Conservation (phyloP, 2,329 filamentous ascomycete species). For the Ceratocystiopsis sp. region DNA sequence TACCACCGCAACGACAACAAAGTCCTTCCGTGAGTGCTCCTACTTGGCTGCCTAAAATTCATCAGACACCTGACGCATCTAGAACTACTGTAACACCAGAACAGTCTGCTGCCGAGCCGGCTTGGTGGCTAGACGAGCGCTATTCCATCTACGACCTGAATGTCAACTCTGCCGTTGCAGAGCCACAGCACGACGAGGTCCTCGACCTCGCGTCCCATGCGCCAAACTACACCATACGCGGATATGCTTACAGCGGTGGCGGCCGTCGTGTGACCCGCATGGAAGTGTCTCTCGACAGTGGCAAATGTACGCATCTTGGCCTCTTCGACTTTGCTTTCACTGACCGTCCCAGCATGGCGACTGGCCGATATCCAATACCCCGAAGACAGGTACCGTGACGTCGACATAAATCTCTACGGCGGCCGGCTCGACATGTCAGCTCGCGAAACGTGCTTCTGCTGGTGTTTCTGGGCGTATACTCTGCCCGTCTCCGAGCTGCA, state of each 20-base stretch:
- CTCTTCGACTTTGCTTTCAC: background rate
- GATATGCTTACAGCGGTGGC: conserved; percentile 80
- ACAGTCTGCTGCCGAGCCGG: conserved; percentile 3
- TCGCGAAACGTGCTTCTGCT: conserved; percentile 17
- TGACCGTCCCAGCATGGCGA: conserved; percentile 39
- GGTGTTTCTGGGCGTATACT: conserved; percentile 43
- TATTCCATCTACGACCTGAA: conserved; percentile 90
- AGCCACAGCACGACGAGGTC: conserved; percentile 36
- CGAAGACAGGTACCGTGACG: conserved; percentile 62
- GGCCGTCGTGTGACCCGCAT: conserved; percentile 70
- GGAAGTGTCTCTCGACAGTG: conserved; percentile 70
- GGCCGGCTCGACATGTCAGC: conserved; percentile 78
- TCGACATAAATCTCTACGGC: conserved; percentile 31
- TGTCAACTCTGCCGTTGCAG: conserved; percentile 50
- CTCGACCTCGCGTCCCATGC: background rate
- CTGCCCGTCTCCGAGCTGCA: conserved; percentile 44
- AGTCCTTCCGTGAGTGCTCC: conserved; percentile 45
- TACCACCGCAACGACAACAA: conserved; percentile 92
- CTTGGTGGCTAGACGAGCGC: conserved; percentile 62
- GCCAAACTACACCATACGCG: conserved; percentile 43
- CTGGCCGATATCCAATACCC: conserved; percentile 65
- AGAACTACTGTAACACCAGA: conserved; percentile 66
- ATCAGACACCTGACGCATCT: background rate
- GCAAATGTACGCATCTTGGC: conserved; percentile 24
- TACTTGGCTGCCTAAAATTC: background rate